Conservation (phyloP, 257 asterid species). For the Fraxinus americana region DNA sequence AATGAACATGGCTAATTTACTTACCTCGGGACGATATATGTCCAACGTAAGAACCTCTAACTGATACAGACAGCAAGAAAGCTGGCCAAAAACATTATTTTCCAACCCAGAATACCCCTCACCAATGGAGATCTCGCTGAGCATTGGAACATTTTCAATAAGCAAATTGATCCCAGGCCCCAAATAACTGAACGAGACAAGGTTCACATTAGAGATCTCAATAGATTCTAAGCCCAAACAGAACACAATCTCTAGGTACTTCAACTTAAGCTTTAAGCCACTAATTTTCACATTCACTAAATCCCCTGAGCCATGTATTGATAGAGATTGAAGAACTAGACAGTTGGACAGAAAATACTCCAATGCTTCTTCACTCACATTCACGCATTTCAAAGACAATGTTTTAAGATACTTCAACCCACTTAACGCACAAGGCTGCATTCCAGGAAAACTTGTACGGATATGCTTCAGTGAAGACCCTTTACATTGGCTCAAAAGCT, state of each 20-base stretch:
- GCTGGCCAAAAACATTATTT: conserved; percentile 47
- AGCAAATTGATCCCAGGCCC: conserved; percentile 36
- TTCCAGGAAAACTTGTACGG: conserved; percentile 18
- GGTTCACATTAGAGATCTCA: conserved; percentile 40
- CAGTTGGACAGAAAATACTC: conserved; percentile 35
- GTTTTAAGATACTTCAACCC: conserved; percentile 41
- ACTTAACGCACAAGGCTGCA: conserved; percentile 14
- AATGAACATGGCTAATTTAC: conserved; percentile 10
- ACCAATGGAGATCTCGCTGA: conserved; percentile 35
- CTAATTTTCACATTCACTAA: conserved; percentile 37
- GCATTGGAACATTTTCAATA: conserved; percentile 48
- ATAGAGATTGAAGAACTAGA: conserved; percentile 34
- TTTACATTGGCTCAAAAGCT: conserved; percentile 33
- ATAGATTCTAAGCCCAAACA: conserved; percentile 33
- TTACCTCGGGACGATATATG: conserved; percentile 47
- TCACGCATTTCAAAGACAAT: conserved; percentile 42
- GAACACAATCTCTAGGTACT: conserved; percentile 39
- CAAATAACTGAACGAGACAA: conserved; percentile 44
- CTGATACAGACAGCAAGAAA: conserved; percentile 51
- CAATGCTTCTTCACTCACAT: conserved; percentile 46
- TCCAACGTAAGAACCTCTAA: conserved; percentile 52
- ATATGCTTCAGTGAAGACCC: conserved; percentile 28
- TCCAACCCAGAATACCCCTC: conserved; percentile 35
- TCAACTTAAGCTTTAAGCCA: conserved; percentile 38
- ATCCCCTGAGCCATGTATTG: conserved; percentile 37